phyloP scores from a whole-genome alignment of 2,329 filamentous ascomycete species.

The Phyllosticta citriasiana region DNA sequence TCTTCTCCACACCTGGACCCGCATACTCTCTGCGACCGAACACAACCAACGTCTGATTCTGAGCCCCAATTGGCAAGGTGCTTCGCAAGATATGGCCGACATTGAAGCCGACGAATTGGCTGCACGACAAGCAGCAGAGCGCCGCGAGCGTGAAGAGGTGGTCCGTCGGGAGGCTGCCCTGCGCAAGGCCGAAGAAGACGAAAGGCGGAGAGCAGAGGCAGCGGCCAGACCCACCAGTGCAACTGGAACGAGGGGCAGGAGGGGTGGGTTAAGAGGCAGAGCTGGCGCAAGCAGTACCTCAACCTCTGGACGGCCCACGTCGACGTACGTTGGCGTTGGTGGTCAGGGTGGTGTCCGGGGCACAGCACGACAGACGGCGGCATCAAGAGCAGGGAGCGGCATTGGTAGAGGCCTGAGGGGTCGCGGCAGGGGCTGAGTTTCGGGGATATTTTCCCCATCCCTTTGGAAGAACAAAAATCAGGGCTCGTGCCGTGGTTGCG shows the following conservation, averaged over 20 bases:
- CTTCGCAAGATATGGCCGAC: slow-evolving; percentile 75
- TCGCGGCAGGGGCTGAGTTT: slow-evolving; percentile 1
- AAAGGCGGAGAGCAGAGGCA: slow-evolving; percentile 51
- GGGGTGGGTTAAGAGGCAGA: slow-evolving; percentile 18
- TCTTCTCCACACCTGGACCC: slow-evolving; percentile 88
- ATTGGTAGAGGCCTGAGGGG: slow-evolving; percentile 1
- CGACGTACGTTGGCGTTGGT: slow-evolving; percentile 33
- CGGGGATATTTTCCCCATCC: neutral
- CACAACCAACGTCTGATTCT: slow-evolving; percentile 91
- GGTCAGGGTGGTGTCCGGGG: slow-evolving; percentile 33
- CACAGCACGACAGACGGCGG: slow-evolving; percentile 25
- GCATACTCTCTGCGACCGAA: slow-evolving; percentile 92
- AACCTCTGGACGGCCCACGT: slow-evolving; percentile 19
- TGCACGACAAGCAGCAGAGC: slow-evolving; percentile 67
- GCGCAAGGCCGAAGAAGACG: slow-evolving; percentile 41
- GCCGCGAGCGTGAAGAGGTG: slow-evolving; percentile 68
- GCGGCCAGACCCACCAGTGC: slow-evolving; percentile 30
- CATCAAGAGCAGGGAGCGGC: slow-evolving; percentile 2
- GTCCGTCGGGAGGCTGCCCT: slow-evolving; percentile 61
- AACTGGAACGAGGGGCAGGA: slow-evolving; percentile 26
- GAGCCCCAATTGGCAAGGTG: slow-evolving; percentile 81
- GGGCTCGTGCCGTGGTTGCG: too few species aligned
- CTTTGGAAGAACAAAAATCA: neutral
- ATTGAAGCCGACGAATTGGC: slow-evolving; percentile 69
- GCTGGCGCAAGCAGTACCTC: slow-evolving; percentile 2